Evolutionary conservation across 805 yeast genomes (phyloP).

Genomic region (Candida vaughaniae): DNA sequence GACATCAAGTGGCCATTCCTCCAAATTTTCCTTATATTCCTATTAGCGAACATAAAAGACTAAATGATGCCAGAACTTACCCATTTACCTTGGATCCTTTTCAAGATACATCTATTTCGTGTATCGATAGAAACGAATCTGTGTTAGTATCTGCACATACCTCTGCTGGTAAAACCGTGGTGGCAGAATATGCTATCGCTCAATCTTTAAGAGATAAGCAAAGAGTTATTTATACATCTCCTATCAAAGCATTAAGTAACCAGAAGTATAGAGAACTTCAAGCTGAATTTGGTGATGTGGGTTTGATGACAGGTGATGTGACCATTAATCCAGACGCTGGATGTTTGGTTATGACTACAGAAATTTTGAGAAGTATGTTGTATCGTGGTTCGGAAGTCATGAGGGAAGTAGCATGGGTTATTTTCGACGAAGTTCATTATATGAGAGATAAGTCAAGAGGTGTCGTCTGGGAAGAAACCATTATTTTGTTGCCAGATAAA

Average conservation of each 20-base stretch:
- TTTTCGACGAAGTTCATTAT: conserved; percentile 97
- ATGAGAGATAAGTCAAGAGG: conserved; percentile 98
- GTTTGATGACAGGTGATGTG: conserved; percentile 98
- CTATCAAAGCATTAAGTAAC: conserved; percentile 91
- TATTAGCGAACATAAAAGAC: conserved; percentile 80
- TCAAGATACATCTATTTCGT: conserved; percentile 94
- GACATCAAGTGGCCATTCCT: conserved; percentile 97
- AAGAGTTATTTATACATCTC: conserved; percentile 92
- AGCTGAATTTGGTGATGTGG: conserved; percentile 95
- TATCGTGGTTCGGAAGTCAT: conserved; percentile 96
- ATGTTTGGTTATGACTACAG: conserved; percentile 98
- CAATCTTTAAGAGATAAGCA: conserved; percentile 90
- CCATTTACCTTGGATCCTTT: conserved; percentile 95
- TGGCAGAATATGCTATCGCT: conserved; percentile 96
- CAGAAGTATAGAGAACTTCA: conserved; percentile 90
- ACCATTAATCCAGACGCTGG: conserved; percentile 98
- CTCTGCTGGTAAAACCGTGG: conserved; percentile 96
- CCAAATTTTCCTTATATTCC: conserved; percentile 87
- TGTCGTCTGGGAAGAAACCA: conserved; percentile 99
- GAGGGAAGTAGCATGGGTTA: conserved; percentile 99
- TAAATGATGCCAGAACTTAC: conserved; percentile 78
- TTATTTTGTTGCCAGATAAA: conserved; percentile 91
- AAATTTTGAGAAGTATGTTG: conserved; percentile 93
- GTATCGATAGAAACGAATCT: conserved; percentile 91
- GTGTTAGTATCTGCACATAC: conserved; percentile 97